Evolutionary conservation across 805 yeast genomes (phyloP), one percentile per base, ranked within the genome.

Genomic region (Nakazawaea anatomiae): DNA sequence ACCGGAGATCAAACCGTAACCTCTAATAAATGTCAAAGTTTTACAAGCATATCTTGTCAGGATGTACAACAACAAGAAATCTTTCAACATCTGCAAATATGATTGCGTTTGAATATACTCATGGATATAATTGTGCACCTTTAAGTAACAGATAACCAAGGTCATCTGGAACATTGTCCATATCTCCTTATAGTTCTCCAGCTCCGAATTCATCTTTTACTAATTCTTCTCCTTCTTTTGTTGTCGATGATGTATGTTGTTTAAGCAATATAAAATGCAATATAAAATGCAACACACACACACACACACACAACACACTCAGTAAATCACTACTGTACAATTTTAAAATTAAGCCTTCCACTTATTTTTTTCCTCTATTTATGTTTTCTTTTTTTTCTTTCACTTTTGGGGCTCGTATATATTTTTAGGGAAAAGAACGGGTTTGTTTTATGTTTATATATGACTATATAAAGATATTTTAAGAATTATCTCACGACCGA

Each of bases 1-100:
- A 3, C 68, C 66, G n/a, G 70, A 71, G 28, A 67, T 14, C 0
- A 68, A 12, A 4, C 82, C 82, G 58, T 73, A 73, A 0, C 76
- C 76, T 11, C 54, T 56, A 31, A 68, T 25, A 46, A 63, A 48
- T 28, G 49, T 11, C 29, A 34, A 50, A 14, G 34, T n/a, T 34
- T 46, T 42, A 6, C 7, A 3, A 7, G 36, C 4, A 30, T 46
- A 45, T 18, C 44, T 36, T 4, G 29, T 27, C 4, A 42, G 6
- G 30, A 51, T n/a, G 18, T 42, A 42, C 9, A 43, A 27, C 11
- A 51, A 51, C 10, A 51, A 12, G 3, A 43, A 14, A 38, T 51
- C 53, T 39, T 46, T 51, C n/a, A 46, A 10, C 35, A 50, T 12
- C n/a, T 47, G 36, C n/a, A 41, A 40, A 32, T 9, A 8, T 18